Evolutionary conservation across 2,329 filamentous ascomycete genomes (phyloP).

Genomic region (Macrophomina pseudophaseolina): DNA sequence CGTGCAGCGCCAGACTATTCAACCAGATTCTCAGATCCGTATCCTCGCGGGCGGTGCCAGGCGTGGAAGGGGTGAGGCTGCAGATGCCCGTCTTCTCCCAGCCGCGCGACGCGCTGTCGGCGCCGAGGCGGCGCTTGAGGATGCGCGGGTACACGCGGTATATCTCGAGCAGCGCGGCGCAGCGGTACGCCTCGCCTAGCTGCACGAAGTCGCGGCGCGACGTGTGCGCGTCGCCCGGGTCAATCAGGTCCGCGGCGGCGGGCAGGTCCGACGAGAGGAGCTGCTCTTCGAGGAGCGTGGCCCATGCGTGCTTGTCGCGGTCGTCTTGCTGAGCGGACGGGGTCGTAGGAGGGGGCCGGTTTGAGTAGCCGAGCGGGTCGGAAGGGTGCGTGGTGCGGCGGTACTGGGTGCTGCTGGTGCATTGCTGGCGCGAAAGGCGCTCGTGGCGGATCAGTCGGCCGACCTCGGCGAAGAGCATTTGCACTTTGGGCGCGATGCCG

Average conservation of each 20-base stretch:
- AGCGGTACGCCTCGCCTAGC: constrained; percentile 60
- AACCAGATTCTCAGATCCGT: constrained; percentile 50
- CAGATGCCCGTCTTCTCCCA: constrained; percentile 22
- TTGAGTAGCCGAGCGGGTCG: constrained; percentile 6
- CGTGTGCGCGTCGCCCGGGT: constrained; percentile 59
- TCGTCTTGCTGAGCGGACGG: constrained; percentile 33
- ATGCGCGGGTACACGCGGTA: constrained; percentile 61
- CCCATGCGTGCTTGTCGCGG: constrained; percentile 45
- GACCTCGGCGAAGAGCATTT: constrained; percentile 53
- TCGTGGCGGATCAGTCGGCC: constrained; percentile 51
- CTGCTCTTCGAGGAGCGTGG: constrained; percentile 52
- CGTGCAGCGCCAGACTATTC: constrained; percentile 58
- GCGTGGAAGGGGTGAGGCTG: constrained; percentile 9
- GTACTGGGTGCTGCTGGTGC: no score
- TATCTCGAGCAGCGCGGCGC: constrained; percentile 58
- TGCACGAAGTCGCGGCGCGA: constrained; percentile 59
- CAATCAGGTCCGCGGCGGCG: constrained; percentile 53
- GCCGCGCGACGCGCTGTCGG: constrained; percentile 2
- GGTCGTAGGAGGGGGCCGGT: background rate
- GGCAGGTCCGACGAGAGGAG: constrained; percentile 55
- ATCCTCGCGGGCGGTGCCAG: constrained; percentile 36
- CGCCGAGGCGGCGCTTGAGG: constrained; percentile 50
- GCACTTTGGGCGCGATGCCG: constrained; percentile 51
- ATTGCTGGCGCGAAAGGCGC: constrained; percentile 28
- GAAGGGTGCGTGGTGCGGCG: background rate